Conservation (phyloP, 164 flowering plant species). For the Echeveria elegans region DNA sequence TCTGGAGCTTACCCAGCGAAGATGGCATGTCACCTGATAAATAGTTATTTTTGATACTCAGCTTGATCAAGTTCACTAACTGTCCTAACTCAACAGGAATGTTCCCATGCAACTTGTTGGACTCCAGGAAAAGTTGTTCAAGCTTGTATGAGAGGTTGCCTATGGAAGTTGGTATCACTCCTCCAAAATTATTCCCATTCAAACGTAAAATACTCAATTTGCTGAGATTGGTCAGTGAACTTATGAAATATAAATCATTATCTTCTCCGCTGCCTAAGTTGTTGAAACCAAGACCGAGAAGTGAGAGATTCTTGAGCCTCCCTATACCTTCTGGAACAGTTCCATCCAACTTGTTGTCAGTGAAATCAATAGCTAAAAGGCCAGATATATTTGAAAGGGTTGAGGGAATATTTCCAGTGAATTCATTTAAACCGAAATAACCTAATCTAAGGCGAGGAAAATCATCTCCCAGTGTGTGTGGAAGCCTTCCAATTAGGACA, state of each 20-base stretch:
- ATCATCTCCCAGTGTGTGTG: constrained; percentile 6
- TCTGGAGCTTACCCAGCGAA: constrained; percentile 18
- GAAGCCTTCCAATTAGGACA: constrained; percentile 12
- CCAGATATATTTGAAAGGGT: constrained; percentile 22
- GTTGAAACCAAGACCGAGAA: not conserved
- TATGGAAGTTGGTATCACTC: constrained; percentile 20
- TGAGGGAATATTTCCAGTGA: constrained; percentile 19
- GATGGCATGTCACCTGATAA: constrained; percentile 17
- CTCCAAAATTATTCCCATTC: constrained; percentile 12
- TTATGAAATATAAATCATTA: constrained; percentile 22
- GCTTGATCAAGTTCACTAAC: constrained; percentile 12
- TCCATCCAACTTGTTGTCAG: constrained; percentile 18
- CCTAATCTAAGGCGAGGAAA: constrained; percentile 15
- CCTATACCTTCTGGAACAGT: constrained; percentile 13
- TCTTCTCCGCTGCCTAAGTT: constrained; percentile 14
- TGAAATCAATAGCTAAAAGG: not conserved
- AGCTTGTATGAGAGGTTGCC: constrained; percentile 20
- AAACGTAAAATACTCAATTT: constrained; percentile 9
- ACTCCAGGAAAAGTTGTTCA: not conserved
- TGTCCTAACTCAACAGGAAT: constrained; percentile 27
- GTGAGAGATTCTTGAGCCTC: not conserved
- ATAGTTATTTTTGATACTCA: constrained; percentile 11
- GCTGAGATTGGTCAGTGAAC: constrained; percentile 16
- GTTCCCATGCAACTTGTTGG: constrained; percentile 20
- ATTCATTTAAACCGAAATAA: not conserved